Percentiles rank a stretch among this genome's conserved stretches.
phyloP scores from a whole-genome alignment of 2,329 filamentous ascomycete genomes.

The Curvularia verruculosa region DNA sequence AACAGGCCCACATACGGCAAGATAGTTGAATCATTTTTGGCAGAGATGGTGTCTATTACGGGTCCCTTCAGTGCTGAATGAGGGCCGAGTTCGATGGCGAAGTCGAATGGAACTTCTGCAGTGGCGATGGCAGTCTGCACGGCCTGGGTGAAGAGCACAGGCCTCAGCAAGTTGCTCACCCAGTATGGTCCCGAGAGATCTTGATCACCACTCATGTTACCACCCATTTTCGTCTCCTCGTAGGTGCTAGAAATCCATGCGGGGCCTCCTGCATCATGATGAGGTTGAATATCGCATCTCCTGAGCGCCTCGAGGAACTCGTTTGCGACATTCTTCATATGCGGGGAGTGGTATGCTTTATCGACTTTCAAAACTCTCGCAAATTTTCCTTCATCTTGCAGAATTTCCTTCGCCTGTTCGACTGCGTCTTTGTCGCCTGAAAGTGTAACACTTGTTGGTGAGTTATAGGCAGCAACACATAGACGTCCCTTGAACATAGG shows the following conservation, averaged over 20 bases:
- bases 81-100: no score
- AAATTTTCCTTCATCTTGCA: conserved; percentile 50
- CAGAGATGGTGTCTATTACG: no score
- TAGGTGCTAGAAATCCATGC: conserved; percentile 2
- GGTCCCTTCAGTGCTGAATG: no score
- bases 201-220: background rate
- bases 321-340: conserved; percentile 42
- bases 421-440: conserved; percentile 54
- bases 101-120: no score
- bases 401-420: conserved; percentile 31
- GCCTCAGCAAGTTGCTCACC: conserved; percentile 10
- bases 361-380: conserved; percentile 51
- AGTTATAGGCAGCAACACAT: no score
- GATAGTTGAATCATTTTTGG: no score
- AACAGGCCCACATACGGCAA: no score
- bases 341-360: conserved; percentile 55
- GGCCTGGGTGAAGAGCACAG: conserved; percentile 12
- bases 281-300: background rate
- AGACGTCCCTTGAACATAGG: conserved; percentile 15
- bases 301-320: conserved; percentile 17
- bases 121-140: background rate
- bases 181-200: conserved; percentile 6
- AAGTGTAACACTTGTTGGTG: conserved; percentile 37
- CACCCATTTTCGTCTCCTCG: background rate
- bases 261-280: background rate